phyloP scores from a whole-genome alignment of 2,329 filamentous ascomycete species.

The Fusarium acutatum region DNA sequence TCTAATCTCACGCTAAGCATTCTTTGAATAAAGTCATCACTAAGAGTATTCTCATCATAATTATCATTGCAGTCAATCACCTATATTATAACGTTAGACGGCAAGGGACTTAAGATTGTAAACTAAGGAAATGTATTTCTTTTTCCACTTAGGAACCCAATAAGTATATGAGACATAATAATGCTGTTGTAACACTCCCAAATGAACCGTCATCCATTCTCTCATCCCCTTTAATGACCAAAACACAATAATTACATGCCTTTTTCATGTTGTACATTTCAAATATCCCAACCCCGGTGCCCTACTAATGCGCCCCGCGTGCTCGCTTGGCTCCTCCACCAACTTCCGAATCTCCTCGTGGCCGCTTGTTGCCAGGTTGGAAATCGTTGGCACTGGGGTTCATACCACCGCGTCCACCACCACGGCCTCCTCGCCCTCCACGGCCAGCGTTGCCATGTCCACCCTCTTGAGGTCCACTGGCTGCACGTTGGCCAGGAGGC shows the following conservation, averaged over 20 bases:
- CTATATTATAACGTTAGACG: background rate
- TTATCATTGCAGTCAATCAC: background rate
- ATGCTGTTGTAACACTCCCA: constrained; percentile 25
- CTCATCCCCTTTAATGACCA: constrained; percentile 26
- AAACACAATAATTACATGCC: constrained; percentile 32
- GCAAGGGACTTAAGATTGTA: background rate
- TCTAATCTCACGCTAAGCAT: background rate
- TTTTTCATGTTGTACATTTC: constrained; percentile 38
- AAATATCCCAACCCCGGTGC: background rate
- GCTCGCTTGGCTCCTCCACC: constrained; percentile 55
- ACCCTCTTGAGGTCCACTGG: constrained; percentile 49
- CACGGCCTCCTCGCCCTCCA: constrained; percentile 53
- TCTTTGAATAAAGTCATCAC: background rate
- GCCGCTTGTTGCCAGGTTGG: constrained; percentile 66
- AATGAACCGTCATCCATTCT: constrained; percentile 14
- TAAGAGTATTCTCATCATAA: background rate
- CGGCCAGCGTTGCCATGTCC: constrained; percentile 44
- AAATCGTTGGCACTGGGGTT: constrained; percentile 64
- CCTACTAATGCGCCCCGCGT: constrained; percentile 50
- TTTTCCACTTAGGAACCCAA: constrained; percentile 38
- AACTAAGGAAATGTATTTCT: constrained; percentile 32
- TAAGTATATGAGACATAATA: constrained; percentile 25
- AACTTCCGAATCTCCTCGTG: constrained; percentile 60
- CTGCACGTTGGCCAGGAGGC: constrained; percentile 49
- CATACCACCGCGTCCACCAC: constrained; percentile 54